Percentiles rank a stretch among this genome's conserved stretches.
phyloP scores from a whole-genome alignment of 1,284 basidiomycete genomes.

The Fistulinella cinereoalba region DNA sequence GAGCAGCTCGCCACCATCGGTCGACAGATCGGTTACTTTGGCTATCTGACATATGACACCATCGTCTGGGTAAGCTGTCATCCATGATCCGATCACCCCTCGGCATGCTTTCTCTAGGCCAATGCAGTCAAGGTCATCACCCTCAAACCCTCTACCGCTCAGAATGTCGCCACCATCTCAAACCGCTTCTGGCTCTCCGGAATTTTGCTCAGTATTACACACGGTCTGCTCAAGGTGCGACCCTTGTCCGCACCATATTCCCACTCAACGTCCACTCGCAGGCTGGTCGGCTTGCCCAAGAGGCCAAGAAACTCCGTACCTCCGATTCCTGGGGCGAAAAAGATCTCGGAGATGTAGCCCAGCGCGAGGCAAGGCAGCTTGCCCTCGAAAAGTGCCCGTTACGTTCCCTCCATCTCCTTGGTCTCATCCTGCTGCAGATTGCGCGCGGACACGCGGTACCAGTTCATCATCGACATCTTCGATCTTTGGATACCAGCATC shows the following conservation, averaged over 20 bases:
- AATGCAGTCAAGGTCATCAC: conserved; percentile 70
- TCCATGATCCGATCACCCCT: no score
- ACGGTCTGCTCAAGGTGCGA: conserved; percentile 65
- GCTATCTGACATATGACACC: conserved; percentile 83
- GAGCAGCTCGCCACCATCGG: conserved; percentile 82
- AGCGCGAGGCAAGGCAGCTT: conserved; percentile 59
- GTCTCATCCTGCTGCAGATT: conserved; percentile 44
- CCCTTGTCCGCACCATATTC: neutral
- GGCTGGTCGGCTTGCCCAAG: conserved; percentile 59
- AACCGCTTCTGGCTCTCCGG: conserved; percentile 92
- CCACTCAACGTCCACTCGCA: conserved; percentile 24
- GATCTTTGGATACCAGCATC: conserved; percentile 91
- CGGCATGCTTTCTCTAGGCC: conserved; percentile 41
- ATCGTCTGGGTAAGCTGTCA: conserved; percentile 83
- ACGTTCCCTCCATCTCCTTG: conserved; percentile 1
- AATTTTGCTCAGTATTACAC: conserved; percentile 73
- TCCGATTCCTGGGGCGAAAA: conserved; percentile 52
- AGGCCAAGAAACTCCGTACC: conserved; percentile 51
- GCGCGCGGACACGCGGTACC: conserved; percentile 63
- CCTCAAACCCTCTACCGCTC: conserved; percentile 62
- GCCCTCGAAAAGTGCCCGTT: conserved; percentile 53
- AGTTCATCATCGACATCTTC: conserved; percentile 78
- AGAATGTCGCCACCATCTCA: conserved; percentile 68
- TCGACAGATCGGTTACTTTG: conserved; percentile 87
- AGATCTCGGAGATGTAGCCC: conserved; percentile 64